Evolutionary conservation across 1,284 basidiomycete genomes (phyloP), one percentile per base, ranked within the genome.

Genomic region (Stygiomarasmius scandens): DNA sequence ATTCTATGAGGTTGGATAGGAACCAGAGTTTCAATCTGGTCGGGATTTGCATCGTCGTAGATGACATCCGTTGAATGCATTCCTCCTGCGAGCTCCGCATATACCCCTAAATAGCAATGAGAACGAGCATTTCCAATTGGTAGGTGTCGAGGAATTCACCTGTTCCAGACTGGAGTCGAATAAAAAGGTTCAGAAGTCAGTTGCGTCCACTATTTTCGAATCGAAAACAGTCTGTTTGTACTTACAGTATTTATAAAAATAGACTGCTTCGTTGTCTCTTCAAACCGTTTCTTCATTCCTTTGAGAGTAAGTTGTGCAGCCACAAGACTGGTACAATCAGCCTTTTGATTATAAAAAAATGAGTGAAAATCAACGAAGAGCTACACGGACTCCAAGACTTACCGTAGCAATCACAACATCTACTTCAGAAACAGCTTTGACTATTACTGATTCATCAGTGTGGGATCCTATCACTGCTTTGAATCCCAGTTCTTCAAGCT

Each of bases 221-320:
- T 12, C 29, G 9, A n/a, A n/a, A n/a, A n/a, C n/a, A n/a, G n/a
- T n/a, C n/a, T n/a, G n/a, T n/a, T n/a, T n/a, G n/a, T n/a, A 68
- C 77, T 53, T 60, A 83, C 82, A 1, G 81, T 83, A 63, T 84
- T 80, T 45, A 85, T 83, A 38, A 81, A 71, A 44, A 78, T 74
- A 1, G 80, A 74, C 5, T 68, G 58, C 9, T 69, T 73, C 9
- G 79, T 78, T n/a, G 73, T 74, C 24, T 63, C 69, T 24, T 77
- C 71, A 55, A 76, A 73, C 27, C 77, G 69, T 52, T 72, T 74
- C 67, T 74, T 77, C 54, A 80, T 58, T 1, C 82, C 82, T 10
- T n/a, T n/a, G n/a, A n/a, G n/a, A n/a, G n/a, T n/a, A n/a, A n/a
- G n/a, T n/a, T n/a, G n/a, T n/a, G n/a, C n/a, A n/a, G n/a, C n/a